phyloP scores from a whole-genome alignment of 805 yeast species.

The Yamadazyma olivae region DNA sequence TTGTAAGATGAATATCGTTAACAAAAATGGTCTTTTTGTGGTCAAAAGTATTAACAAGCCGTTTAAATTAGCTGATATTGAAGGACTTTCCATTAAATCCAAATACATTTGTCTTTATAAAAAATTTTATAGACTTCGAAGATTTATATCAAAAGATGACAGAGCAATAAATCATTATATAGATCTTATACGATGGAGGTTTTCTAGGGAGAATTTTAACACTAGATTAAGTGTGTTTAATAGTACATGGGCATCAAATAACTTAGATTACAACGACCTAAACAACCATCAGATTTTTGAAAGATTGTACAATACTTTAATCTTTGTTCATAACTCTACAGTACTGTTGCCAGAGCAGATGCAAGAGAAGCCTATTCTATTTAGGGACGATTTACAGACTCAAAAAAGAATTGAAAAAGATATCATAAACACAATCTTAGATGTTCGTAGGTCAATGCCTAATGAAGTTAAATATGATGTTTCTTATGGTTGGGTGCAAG shows the following conservation, averaged over 20 bases:
- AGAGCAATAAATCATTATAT: slow-evolving; percentile 14
- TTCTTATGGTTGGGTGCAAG: slow-evolving; percentile 20
- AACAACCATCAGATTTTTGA: slow-evolving; percentile 13
- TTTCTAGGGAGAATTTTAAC: slow-evolving; percentile 18
- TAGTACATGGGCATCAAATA: background rate
- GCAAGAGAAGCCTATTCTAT: slow-evolving; percentile 10
- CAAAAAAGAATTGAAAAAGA: slow-evolving; percentile 19
- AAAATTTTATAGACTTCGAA: slow-evolving; percentile 29
- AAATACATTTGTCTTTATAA: slow-evolving; percentile 25
- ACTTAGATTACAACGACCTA: background rate
- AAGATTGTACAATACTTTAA: slow-evolving; percentile 24
- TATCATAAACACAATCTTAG: slow-evolving; percentile 22
- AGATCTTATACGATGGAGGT: slow-evolving; percentile 24
- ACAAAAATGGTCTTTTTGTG: slow-evolving; percentile 9
- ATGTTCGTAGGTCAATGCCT: slow-evolving; percentile 21
- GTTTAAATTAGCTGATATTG: too few species aligned
- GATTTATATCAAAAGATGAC: slow-evolving; percentile 16
- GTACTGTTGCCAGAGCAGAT: slow-evolving; percentile 15
- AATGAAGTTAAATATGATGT: slow-evolving; percentile 22
- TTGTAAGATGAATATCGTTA: too few species aligned
- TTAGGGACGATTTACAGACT: slow-evolving; percentile 16
- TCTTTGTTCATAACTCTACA: slow-evolving; percentile 31
- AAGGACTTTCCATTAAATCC: slow-evolving; percentile 2
- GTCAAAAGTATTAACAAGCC: slow-evolving; percentile 1
- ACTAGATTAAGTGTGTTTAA: slow-evolving; percentile 9